Percentiles rank a stretch among this genome's conserved stretches.
These are phyloP conservation scores for Cladophialophora carrionii DNA, from an alignment of 2,329 filamentous ascomycete species.

Conservation along the genomic window DNA sequence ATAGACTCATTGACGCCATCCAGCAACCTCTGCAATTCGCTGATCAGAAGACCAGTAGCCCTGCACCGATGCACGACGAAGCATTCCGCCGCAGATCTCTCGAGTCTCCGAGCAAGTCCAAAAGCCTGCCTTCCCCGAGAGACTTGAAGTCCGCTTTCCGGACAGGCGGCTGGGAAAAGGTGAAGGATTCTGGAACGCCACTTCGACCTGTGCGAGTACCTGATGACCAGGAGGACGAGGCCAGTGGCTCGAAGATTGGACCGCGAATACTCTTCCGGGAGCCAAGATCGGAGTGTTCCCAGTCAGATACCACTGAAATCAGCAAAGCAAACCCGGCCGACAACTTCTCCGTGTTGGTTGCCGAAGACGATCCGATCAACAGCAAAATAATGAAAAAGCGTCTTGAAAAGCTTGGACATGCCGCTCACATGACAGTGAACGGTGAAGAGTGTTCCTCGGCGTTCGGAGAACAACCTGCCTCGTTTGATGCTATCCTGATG, in stretches of 20 bases:
- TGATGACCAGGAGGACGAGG: slow-evolving; percentile 32
- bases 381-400: slow-evolving; percentile 79
- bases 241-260: slow-evolving; percentile 9
- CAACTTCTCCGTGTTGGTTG: slow-evolving; percentile 70
- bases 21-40: slow-evolving; percentile 43
- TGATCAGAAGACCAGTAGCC: slow-evolving; percentile 7
- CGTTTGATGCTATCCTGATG: slow-evolving; percentile 83
- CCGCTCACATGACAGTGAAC: slow-evolving; percentile 73
- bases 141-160: background rate
- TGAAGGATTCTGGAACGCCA: slow-evolving; percentile 45
- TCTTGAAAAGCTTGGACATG: slow-evolving; percentile 74
- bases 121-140: slow-evolving; percentile 21
- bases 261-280: slow-evolving; percentile 26
- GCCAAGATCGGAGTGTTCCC: slow-evolving; percentile 19
- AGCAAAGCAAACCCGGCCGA: slow-evolving; percentile 35
- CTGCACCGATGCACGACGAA: slow-evolving; percentile 4
- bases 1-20: slow-evolving; percentile 49
- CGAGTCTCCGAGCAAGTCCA: slow-evolving; percentile 11
- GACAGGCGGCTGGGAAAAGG: slow-evolving; percentile 39
- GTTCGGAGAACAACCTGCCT: slow-evolving; percentile 64
- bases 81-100: background rate
- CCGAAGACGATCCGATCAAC: slow-evolving; percentile 87
- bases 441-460: slow-evolving; percentile 79
- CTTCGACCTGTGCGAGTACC: slow-evolving; percentile 42
- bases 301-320: slow-evolving; percentile 22